A percentile compares a stretch with the other conserved stretches of the same genome.
Conservation (phyloP, 2,329 filamentous ascomycete species). For the Colletotrichum sp. region DNA sequence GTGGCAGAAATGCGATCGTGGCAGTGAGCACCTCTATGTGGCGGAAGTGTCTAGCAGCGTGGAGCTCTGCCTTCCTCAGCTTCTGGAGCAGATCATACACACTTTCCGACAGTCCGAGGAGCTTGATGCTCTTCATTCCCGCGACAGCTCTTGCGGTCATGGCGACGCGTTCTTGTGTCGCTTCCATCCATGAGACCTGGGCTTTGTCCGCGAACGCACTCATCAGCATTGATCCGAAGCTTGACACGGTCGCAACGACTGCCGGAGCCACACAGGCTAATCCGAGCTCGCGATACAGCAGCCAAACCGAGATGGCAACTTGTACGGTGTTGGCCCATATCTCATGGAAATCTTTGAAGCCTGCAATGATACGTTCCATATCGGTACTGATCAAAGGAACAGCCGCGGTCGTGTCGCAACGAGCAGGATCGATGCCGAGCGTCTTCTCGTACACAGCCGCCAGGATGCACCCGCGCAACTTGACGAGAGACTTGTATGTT, state of each 20-base stretch:
- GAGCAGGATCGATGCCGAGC: conserved; percentile 30
- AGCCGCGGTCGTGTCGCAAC: conserved; percentile 33
- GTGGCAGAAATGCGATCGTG: background rate
- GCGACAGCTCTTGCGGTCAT: conserved; percentile 31
- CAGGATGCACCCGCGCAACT: conserved; percentile 31
- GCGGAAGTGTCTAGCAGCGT: conserved; percentile 30
- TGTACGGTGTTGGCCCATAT: conserved; percentile 45
- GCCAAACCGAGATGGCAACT: conserved; percentile 46
- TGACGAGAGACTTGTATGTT: conserved; percentile 36
- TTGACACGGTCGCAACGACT: conserved; percentile 35
- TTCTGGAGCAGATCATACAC: conserved; percentile 33
- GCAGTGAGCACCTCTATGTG: conserved; percentile 20
- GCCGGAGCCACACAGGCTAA: background rate
- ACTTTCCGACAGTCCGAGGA: conserved; percentile 34
- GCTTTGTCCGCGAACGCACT: background rate
- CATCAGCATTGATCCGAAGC: background rate
- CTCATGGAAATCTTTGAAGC: conserved; percentile 40
- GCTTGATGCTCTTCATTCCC: conserved; percentile 42
- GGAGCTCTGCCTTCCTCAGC: conserved; percentile 36
- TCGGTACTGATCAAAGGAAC: conserved; percentile 54
- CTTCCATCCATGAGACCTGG: conserved; percentile 26
- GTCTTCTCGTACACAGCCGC: conserved; percentile 56
- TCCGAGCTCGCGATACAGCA: conserved; percentile 43
- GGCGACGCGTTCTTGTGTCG: conserved; percentile 25
- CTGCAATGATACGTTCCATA: conserved; percentile 44